These are phyloP conservation scores for Leptographium flavum DNA, from an alignment of 2,329 filamentous ascomycete genomes.

Conservation along the genomic window DNA sequence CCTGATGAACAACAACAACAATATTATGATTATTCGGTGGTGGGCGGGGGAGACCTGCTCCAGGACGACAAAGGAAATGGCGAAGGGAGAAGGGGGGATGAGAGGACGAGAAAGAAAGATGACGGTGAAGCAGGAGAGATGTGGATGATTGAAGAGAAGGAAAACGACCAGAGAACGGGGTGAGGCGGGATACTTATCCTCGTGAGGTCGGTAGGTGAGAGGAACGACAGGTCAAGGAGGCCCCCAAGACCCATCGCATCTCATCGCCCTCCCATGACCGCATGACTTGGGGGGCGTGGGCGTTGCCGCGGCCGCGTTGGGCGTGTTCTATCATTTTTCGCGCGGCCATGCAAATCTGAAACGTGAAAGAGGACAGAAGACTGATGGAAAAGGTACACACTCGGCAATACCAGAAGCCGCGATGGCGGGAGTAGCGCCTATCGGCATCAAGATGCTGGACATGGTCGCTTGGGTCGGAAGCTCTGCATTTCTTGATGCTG, in stretches of 20 bases:
- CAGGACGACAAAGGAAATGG: conserved; percentile 13
- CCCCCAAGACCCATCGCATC: background rate
- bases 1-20: conserved; percentile 2
- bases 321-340: background rate
- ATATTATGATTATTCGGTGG: conserved; percentile 14
- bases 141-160: background rate
- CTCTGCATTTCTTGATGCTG: background rate
- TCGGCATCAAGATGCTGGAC: background rate
- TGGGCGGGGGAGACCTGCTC: conserved; percentile 15
- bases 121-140: background rate
- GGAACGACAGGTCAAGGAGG: conserved; percentile 9
- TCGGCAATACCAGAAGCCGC: background rate
- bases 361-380: background rate
- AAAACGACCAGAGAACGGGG: background rate
- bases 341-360: conserved; percentile 4
- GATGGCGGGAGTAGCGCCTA: background rate
- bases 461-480: background rate
- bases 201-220: conserved; percentile 2
- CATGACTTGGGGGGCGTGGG: background rate
- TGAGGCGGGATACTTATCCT: conserved; percentile 11
- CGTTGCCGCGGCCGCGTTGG: conserved; percentile 7
- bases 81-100: conserved; percentile 8
- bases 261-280: background rate
- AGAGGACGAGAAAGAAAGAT: background rate
- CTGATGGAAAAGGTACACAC: background rate